Conservation (phyloP, 345 rosid genomes). For the Jatropha curcas region DNA sequence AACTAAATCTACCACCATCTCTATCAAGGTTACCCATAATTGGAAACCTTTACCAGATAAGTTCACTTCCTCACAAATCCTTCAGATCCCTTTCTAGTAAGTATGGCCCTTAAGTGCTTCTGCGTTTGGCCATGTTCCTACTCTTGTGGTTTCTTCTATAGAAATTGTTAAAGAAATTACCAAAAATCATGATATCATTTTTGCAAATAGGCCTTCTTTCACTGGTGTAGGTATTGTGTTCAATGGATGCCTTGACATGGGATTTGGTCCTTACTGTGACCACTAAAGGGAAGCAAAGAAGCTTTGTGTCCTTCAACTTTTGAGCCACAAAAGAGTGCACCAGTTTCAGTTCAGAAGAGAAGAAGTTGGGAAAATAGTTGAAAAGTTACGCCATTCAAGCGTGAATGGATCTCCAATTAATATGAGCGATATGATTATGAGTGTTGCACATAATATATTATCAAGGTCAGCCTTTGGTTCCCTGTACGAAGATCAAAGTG, state of each 20-base stretch:
- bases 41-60: conserved; percentile 30
- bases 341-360: conserved; percentile 17
- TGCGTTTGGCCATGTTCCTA: conserved; percentile 20
- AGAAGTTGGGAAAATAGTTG: conserved; percentile 10
- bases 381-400: conserved; percentile 10
- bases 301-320: conserved; percentile 19
- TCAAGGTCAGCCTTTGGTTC: conserved; percentile 19
- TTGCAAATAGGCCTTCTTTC: conserved; percentile 20
- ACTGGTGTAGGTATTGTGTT: conserved; percentile 8
- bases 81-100: conserved; percentile 17
- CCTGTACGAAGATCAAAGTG: neutral
- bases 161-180: conserved; percentile 18
- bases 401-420: conserved; percentile 3
- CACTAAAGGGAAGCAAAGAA: conserved; percentile 27
- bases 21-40: conserved; percentile 27
- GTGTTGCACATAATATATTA: conserved; percentile 7
- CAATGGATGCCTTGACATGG: conserved; percentile 15
- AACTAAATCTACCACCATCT: conserved; percentile 26
- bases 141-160: conserved; percentile 29
- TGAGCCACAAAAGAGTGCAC: conserved; percentile 29
- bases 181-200: conserved; percentile 20
- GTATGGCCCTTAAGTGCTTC: conserved; percentile 28
- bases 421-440: conserved; percentile 16
- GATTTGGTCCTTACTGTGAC: conserved; percentile 27
- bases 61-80: conserved; percentile 18